Percentiles rank a stretch among this genome's conserved stretches.
These are phyloP conservation scores for Colletotrichum ledebouriae DNA, from an alignment of 2,329 filamentous ascomycete species.

Conservation along the genomic window DNA sequence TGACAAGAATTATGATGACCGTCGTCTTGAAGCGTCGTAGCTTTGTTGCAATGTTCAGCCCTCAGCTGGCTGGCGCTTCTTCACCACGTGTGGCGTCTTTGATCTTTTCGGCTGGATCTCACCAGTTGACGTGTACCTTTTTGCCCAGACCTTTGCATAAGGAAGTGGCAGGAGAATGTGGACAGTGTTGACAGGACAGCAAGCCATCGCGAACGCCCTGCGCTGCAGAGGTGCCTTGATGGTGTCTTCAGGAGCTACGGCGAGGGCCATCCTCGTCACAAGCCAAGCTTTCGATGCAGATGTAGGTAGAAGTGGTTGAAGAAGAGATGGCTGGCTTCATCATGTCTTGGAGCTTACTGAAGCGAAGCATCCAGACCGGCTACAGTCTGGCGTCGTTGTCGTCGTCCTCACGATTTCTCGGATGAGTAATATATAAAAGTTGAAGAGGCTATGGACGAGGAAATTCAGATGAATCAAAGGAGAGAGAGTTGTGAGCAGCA, in stretches of 20 bases:
- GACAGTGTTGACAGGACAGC: constrained; percentile 24
- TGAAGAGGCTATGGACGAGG: background rate
- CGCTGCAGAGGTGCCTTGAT: constrained; percentile 17
- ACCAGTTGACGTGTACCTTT: constrained; percentile 14
- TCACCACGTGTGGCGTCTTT: constrained; percentile 8
- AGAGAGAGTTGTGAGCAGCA: too few relatives aligned
- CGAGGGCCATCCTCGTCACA: background rate
- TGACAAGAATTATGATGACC: too few relatives aligned
- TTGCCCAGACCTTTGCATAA: constrained; percentile 7
- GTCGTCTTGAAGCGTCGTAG: too few relatives aligned
- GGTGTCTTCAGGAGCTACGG: constrained; percentile 27
- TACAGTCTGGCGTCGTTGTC: background rate
- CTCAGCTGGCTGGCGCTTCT: constrained; percentile 7
- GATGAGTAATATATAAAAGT: background rate
- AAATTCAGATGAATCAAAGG: background rate
- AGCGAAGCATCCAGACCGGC: background rate
- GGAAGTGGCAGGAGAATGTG: background rate
- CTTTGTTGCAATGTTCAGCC: background rate
- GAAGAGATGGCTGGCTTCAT: constrained; percentile 15
- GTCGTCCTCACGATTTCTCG: background rate
- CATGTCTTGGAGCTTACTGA: background rate
- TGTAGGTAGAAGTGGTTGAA: background rate
- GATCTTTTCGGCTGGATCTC: background rate
- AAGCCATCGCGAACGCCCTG: constrained; percentile 20
- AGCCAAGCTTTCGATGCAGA: constrained; percentile 4